Base-by-base conservation (phyloP, 441 rosid species). In the Arabidopsis hybrid region DNA sequence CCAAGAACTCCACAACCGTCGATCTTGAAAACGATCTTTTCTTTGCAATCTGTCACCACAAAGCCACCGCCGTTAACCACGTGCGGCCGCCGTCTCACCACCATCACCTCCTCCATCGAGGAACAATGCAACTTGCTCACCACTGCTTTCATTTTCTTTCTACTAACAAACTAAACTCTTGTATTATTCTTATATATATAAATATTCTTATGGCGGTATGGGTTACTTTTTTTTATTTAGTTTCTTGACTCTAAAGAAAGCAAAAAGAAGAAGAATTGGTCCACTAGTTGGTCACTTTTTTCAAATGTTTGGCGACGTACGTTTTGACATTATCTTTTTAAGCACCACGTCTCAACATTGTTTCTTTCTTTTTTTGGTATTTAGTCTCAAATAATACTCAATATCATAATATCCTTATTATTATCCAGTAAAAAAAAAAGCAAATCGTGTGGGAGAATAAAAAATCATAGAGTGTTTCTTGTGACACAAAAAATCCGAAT, bases 1-100 rank as follows among this genome's bases (percentile, higher is more conserved):
- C 97, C 99, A 13, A 87, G 80, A 72, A 88, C 87, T 21, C 90
- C 95, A 16, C 97, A 94, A 3, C 99, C 99, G 16, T 90, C 97
- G 7, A 89, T 90, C 66, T 84, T 81, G 78, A 92, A 94, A 65
- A 88, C 81, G 51, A 78, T 84, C 29, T 75, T 87, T 60, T 92
- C 93, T 82, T 65, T 69, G 69, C 70, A 80, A 78, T 92, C 85
- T 0, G 95, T 85, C 17, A 90, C 97, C 39, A 94, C 93, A 26
- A 94, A 88, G 16, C 98, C 97, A 29, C 97, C 97, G 0, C 98
- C 97, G n/a, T 75, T 83, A 14, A 84, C 85, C 2, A 80, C 90
- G 26, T 82, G 88, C 1, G 97, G 96, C 85, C 98, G 83, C 71
- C 83, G 81, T 75, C 98, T 78, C 31, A 91, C 91, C 10, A 83